These are phyloP conservation scores for barrel medic (Medicago truncatula) DNA, from an alignment of 306 rosid genomes.

Conservation along the genomic window MtrunA17r5.0-ANR NC_053047.1:32984501-32985000, in stretches of 20 bases:
- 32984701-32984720: slow-evolving; percentile 25
- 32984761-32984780: slow-evolving; percentile 19
- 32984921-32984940: no score
- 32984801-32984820: slow-evolving; percentile 20
- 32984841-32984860: background rate
- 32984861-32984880: no score
- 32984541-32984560: background rate
- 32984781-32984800: slow-evolving; percentile 36
- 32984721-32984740: slow-evolving; percentile 14
- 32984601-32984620: slow-evolving; percentile 12
- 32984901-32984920: no score
- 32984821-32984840: slow-evolving; percentile 22
- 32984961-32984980: no score
- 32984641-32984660: slow-evolving; percentile 6
- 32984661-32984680: slow-evolving; percentile 24
- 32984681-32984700: slow-evolving; percentile 17
- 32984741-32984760: slow-evolving; percentile 7
- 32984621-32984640: background rate
- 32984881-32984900: no score
- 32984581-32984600: background rate
- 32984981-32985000: no score
- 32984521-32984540: background rate
- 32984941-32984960: no score
- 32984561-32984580: slow-evolving; percentile 24
- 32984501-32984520: slow-evolving; percentile 21